These are phyloP conservation scores for Aspergillus viridinutans DNA, from an alignment of 2,329 filamentous ascomycete species.

Conservation along the genomic window DNA sequence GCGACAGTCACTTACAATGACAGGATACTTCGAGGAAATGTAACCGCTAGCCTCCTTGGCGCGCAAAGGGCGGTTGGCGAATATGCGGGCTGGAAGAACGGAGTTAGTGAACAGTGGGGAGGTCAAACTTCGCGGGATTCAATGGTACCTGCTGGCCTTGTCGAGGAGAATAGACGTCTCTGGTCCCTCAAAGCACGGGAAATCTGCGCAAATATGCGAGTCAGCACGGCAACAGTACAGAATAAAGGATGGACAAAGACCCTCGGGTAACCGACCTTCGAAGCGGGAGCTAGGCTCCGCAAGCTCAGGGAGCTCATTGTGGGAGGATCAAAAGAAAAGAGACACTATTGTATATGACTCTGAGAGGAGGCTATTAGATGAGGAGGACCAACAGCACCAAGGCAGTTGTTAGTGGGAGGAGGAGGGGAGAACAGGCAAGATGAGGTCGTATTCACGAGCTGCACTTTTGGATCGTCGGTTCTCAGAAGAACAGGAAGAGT, in stretches of 20 bases:
- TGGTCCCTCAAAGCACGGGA: slow-evolving; percentile 60
- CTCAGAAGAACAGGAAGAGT: slow-evolving; percentile 17
- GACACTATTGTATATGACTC: slow-evolving; percentile 22
- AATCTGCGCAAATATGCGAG: slow-evolving; percentile 48
- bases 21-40: slow-evolving; percentile 84
- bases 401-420: slow-evolving; percentile 11
- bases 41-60: slow-evolving; percentile 90
- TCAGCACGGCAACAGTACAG: slow-evolving; percentile 21
- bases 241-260: slow-evolving; percentile 13
- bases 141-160: slow-evolving; percentile 67
- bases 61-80: slow-evolving; percentile 77
- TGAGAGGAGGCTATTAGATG: slow-evolving; percentile 11
- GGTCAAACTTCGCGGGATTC: slow-evolving; percentile 13
- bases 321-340: slow-evolving; percentile 28
- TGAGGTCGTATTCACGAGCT: slow-evolving; percentile 16
- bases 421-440: slow-evolving; percentile 16
- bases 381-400: slow-evolving; percentile 16
- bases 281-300: slow-evolving; percentile 48
- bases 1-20: slow-evolving; percentile 64
- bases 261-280: slow-evolving; percentile 40
- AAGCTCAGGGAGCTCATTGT: slow-evolving; percentile 49
- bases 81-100: slow-evolving; percentile 65
- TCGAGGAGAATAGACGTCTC: slow-evolving; percentile 79
- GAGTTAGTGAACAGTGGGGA: slow-evolving; percentile 19
- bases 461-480: slow-evolving; percentile 25